These are phyloP conservation scores for Eutrema yunnanense DNA, from an alignment of 345 rosid species.

Conservation along the genomic window DNA sequence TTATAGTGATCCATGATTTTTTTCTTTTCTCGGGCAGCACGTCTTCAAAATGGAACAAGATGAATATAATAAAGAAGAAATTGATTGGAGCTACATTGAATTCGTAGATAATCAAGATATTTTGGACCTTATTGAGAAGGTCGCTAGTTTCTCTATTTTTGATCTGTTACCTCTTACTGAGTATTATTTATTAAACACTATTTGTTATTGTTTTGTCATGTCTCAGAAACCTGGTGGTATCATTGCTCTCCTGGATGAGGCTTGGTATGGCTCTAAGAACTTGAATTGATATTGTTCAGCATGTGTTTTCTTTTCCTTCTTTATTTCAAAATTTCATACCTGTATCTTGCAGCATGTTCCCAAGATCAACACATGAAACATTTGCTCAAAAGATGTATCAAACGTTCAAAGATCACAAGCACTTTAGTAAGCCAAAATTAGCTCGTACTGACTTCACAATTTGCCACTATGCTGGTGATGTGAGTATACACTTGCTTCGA, in stretches of 20 bases:
- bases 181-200: not conserved
- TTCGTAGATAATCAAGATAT: conserved; percentile 93
- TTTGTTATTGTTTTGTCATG: conserved; percentile 12
- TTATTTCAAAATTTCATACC: conserved; percentile 11
- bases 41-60: conserved; percentile 99
- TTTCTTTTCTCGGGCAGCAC: conserved; percentile 50
- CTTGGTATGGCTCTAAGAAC: conserved; percentile 58
- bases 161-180: not conserved
- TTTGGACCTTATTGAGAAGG: conserved; percentile 98
- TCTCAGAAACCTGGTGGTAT: conserved; percentile 95
- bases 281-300: conserved; percentile 13
- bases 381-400: conserved; percentile 97
- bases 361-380: conserved; percentile 97
- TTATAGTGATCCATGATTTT: conserved; percentile 19
- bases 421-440: conserved; percentile 89
- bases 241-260: conserved; percentile 93
- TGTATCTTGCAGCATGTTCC: conserved; percentile 80
- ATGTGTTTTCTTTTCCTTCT: not conserved
- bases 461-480: conserved; percentile 97
- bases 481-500: conserved; percentile 35
- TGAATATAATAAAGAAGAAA: conserved; percentile 92
- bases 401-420: conserved; percentile 81
- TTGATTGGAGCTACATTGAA: conserved; percentile 98
- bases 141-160: conserved; percentile 29
- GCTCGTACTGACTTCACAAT: conserved; percentile 94